A percentile compares a stretch with the other conserved stretches of the same genome.
phyloP scores from a whole-genome alignment of 2,329 filamentous ascomycete genomes.

The Colletotrichum cereale region DNA sequence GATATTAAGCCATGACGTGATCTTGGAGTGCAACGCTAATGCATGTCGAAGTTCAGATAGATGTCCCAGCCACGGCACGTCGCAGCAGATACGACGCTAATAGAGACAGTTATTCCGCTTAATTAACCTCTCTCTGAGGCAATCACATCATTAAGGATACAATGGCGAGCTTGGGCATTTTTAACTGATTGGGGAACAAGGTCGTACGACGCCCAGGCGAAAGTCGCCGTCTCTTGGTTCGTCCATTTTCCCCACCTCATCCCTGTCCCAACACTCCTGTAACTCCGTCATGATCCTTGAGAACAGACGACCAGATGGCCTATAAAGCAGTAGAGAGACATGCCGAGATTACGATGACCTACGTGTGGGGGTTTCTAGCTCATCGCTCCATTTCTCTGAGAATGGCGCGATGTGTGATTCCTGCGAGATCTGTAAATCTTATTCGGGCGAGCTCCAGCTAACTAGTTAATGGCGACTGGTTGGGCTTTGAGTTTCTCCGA shows the following conservation, averaged over 20 bases:
- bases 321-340: not conserved
- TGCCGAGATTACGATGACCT: too few species aligned
- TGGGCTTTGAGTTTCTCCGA: not conserved
- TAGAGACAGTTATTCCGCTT: not conserved
- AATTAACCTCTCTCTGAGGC: not conserved
- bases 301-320: not conserved
- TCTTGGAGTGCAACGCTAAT: slow-evolving; percentile 21
- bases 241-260: not conserved
- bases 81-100: not conserved
- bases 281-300: not conserved
- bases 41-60: slow-evolving; percentile 2
- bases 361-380: not conserved
- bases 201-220: not conserved
- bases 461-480: not conserved
- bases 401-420: slow-evolving; percentile 26
- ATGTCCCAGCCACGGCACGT: not conserved
- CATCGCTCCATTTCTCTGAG: slow-evolving; percentile 15
- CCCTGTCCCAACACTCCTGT: not conserved
- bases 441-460: not conserved
- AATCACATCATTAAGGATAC: slow-evolving; percentile 25
- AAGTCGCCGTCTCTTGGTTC: not conserved
- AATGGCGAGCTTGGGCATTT: slow-evolving; percentile 20
- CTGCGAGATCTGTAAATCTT: slow-evolving; percentile 25
- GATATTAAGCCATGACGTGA: slow-evolving; percentile 14
- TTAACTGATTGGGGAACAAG: not conserved